These are phyloP conservation scores for Microbotryomycetes sp. DNA, from an alignment of 1,284 basidiomycete species.

Conservation along the genomic window DNA sequence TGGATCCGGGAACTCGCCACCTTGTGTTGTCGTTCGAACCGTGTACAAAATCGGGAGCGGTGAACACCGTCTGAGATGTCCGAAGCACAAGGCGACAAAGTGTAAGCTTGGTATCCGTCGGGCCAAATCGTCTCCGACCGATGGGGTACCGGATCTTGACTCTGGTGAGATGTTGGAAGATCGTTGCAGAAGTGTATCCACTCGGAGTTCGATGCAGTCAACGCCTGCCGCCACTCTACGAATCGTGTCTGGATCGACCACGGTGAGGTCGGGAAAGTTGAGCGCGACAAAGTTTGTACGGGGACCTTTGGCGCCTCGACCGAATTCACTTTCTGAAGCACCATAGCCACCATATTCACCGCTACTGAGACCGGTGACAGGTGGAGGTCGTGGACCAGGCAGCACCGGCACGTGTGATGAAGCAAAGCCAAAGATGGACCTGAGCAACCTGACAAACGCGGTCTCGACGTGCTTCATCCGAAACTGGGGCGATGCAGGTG, in stretches of 20 bases:
- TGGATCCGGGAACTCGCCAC: constrained; percentile 80
- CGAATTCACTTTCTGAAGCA: constrained; percentile 26
- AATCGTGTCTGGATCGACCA: constrained; percentile 19
- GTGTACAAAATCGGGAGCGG: constrained; percentile 86
- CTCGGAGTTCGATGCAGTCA: constrained; percentile 53
- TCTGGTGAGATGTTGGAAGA: constrained; percentile 80
- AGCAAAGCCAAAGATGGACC: constrained; percentile 32
- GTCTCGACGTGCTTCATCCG: constrained; percentile 36
- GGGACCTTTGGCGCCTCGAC: constrained; percentile 22
- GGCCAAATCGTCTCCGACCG: constrained; percentile 44
- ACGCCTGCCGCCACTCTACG: constrained; percentile 41
- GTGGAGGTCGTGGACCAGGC: constrained; percentile 18
- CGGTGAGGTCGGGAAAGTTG: constrained; percentile 25
- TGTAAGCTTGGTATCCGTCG: constrained; percentile 56
- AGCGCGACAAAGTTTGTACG: constrained; percentile 29
- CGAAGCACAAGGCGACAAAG: constrained; percentile 25
- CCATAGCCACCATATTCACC: constrained; percentile 31
- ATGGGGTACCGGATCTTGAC: constrained; percentile 76
- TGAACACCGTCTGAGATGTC: constrained; percentile 62
- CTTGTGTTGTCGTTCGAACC: constrained; percentile 78
- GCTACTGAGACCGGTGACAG: constrained; percentile 12
- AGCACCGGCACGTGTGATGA: constrained; percentile 27
- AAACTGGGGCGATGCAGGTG: constrained; percentile 28
- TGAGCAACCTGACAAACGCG: constrained; percentile 32
- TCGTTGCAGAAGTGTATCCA: constrained; percentile 27